A percentile compares a stretch with the other conserved stretches of the same genome.
These are phyloP conservation scores for Chimonanthus salicifolius DNA, from an alignment of 164 flowering plant species.

Conservation along the genomic window DNA sequence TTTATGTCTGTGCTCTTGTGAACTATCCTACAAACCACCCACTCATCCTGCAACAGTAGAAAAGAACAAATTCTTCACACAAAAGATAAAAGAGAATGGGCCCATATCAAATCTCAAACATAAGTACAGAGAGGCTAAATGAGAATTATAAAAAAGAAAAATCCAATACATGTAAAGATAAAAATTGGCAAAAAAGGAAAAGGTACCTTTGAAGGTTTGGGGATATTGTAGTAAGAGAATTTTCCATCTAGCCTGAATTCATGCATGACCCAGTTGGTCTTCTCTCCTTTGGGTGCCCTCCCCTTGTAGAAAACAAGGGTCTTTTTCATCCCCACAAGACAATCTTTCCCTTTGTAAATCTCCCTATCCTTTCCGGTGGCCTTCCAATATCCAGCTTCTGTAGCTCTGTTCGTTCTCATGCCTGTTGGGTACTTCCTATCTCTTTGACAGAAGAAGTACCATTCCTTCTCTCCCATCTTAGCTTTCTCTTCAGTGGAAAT, in stretches of 20 bases:
- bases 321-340: constrained; percentile 30
- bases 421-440: constrained; percentile 32
- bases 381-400: constrained; percentile 30
- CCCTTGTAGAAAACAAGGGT: constrained; percentile 32
- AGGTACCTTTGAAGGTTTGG: constrained; percentile 30
- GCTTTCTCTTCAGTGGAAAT: constrained; percentile 19
- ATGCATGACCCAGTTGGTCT: constrained; percentile 34
- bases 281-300: constrained; percentile 29
- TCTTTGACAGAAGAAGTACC: constrained; percentile 28
- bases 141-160: neutral
- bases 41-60: constrained; percentile 43
- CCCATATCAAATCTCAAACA: constrained; percentile 1
- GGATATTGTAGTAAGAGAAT: constrained; percentile 18
- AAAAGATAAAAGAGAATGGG: neutral
- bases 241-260: constrained; percentile 28
- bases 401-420: constrained; percentile 29
- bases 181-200: too few species aligned
- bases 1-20: constrained; percentile 44
- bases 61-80: neutral
- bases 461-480: constrained; percentile 28
- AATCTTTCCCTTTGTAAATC: constrained; percentile 17
- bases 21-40: constrained; percentile 55
- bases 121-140: neutral
- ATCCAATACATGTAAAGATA: neutral
- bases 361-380: constrained; percentile 31